Conservation (phyloP, 2,329 filamentous ascomycete species). For the Cladophialophora chaetospira region DNA sequence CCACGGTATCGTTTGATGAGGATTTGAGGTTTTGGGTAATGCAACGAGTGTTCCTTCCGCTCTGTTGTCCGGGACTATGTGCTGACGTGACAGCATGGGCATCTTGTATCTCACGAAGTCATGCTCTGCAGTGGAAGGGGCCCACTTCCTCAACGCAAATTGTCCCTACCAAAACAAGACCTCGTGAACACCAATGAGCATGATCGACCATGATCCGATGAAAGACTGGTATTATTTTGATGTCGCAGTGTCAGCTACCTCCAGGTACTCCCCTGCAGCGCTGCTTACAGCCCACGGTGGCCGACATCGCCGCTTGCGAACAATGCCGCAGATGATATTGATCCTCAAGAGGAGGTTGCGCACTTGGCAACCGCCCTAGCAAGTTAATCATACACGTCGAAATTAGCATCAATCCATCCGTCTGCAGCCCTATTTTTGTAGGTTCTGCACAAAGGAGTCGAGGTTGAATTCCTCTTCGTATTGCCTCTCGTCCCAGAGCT, state of each 20-base stretch:
- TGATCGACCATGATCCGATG: background rate
- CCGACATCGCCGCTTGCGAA: background rate
- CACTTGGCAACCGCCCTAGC: background rate
- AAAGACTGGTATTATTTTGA: no score
- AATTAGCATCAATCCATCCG: background rate
- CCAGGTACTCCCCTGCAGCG: background rate
- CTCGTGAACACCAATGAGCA: background rate
- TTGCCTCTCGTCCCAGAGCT: conserved; percentile 95
- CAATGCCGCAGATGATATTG: background rate
- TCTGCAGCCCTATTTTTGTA: conserved; percentile 60
- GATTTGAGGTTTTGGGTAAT: background rate
- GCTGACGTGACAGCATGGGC: no score
- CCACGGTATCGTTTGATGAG: background rate
- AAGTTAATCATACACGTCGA: background rate
- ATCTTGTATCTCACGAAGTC: no score
- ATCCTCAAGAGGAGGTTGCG: background rate
- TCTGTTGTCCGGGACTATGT: no score
- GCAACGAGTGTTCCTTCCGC: background rate
- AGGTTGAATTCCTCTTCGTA: conserved; percentile 98
- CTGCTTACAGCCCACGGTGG: background rate
- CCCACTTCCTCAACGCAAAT: no score
- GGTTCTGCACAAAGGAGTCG: conserved; percentile 91
- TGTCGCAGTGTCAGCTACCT: no score
- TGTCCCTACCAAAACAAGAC: background rate
- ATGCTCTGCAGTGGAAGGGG: background rate